Percentiles rank a stretch among this genome's conserved stretches.
These are phyloP conservation scores for Vicia sativa DNA, from an alignment of 306 rosid species.

Conservation along the genomic window DNA sequence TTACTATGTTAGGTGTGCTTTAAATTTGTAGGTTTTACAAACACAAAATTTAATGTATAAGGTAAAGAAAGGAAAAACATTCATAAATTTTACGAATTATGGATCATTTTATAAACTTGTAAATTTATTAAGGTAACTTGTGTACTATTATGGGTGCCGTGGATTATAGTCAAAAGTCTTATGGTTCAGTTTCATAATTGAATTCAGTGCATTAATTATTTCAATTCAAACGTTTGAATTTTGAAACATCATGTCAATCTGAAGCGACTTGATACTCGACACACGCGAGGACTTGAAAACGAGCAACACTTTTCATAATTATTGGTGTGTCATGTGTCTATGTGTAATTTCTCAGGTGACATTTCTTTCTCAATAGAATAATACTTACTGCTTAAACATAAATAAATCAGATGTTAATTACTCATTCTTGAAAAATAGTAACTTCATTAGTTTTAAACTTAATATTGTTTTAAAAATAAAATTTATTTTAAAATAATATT, in stretches of 20 bases:
- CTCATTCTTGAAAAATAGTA: too few relatives aligned
- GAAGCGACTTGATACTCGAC: constrained; percentile 31
- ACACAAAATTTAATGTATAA: background rate
- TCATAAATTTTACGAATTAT: constrained; percentile 15
- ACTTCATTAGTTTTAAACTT: too few relatives aligned
- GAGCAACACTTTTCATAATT: background rate
- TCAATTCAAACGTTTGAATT: constrained; percentile 31
- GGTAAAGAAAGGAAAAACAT: background rate
- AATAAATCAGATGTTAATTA: too few relatives aligned
- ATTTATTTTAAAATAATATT: too few relatives aligned
- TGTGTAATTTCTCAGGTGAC: constrained; percentile 35
- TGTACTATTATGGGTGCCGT: constrained; percentile 18
- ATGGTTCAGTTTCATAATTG: constrained; percentile 23
- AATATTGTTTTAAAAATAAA: too few relatives aligned
- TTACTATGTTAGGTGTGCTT: background rate
- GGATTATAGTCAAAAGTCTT: constrained; percentile 33
- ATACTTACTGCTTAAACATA: background rate
- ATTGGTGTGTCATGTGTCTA: background rate
- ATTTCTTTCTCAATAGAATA: background rate
- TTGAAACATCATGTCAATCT: constrained; percentile 44
- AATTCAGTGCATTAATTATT: constrained; percentile 33
- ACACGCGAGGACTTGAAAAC: background rate
- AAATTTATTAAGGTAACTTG: background rate
- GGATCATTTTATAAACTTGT: background rate
- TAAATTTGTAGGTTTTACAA: background rate